Evolutionary conservation across 257 asterid species (phyloP).

Genomic region (Solanum sejunctum): DNA sequence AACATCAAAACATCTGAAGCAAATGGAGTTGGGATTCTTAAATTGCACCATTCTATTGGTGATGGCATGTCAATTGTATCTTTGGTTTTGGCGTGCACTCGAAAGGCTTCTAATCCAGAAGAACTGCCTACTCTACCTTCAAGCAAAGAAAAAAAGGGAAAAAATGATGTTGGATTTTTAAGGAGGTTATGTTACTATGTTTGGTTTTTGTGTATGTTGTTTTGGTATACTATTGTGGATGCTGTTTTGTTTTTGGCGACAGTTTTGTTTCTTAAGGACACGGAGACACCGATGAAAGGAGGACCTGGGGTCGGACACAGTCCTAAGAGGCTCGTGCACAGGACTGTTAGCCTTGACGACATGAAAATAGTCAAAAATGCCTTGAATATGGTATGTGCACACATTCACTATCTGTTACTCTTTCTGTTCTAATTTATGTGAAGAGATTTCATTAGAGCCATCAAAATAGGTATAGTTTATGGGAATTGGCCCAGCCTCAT

Average conservation of each 20-base stretch:
- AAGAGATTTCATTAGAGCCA: no score
- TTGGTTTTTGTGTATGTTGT: constrained; percentile 4
- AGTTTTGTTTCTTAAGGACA: constrained; percentile 9
- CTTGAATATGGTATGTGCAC: constrained; percentile 19
- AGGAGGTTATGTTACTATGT: neutral
- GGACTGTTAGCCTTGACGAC: constrained; percentile 23
- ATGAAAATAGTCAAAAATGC: constrained; percentile 33
- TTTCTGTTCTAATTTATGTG: neutral
- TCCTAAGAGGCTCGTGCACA: constrained; percentile 17
- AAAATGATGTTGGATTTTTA: neutral
- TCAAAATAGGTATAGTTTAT: no score
- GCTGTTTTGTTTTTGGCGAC: constrained; percentile 7
- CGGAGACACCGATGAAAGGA: constrained; percentile 20
- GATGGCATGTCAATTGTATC: constrained; percentile 33
- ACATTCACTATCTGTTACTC: neutral
- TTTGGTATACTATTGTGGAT: constrained; percentile 15
- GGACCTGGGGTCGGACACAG: neutral
- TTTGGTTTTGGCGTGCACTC: constrained; percentile 15
- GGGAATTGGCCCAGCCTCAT: no score
- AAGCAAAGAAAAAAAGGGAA: neutral
- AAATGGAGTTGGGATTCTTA: constrained; percentile 3
- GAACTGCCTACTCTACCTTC: constrained; percentile 14
- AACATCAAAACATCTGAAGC: constrained; percentile 31
- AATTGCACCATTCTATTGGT: constrained; percentile 31
- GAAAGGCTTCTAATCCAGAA: constrained; percentile 14